A percentile compares a stretch with the other conserved stretches of the same genome.
phyloP scores from a whole-genome alignment of 2,329 filamentous ascomycete species.

The Claviceps capensis region DNA sequence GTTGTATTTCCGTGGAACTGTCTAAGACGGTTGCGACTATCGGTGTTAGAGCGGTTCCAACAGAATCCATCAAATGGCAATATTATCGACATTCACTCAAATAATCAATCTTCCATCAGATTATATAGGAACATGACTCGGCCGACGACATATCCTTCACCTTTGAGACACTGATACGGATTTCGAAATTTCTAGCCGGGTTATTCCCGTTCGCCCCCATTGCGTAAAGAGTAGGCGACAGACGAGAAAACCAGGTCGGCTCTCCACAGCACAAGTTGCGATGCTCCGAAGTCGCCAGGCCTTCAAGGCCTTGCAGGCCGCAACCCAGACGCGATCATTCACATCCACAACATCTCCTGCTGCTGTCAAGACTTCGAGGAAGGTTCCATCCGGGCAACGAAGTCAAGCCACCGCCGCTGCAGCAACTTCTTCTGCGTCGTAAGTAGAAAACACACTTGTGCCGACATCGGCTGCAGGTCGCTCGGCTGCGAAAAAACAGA shows the following conservation, averaged over 20 bases:
- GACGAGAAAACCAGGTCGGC: not conserved
- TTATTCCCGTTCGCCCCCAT: too few relatives aligned
- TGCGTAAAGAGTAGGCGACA: too few relatives aligned
- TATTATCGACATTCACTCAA: too few relatives aligned
- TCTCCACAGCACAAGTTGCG: constrained; percentile 9
- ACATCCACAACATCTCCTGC: constrained; percentile 24
- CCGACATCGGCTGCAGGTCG: constrained; percentile 6
- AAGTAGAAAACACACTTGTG: constrained; percentile 20
- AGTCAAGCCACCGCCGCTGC: constrained; percentile 35
- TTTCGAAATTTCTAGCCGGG: too few relatives aligned
- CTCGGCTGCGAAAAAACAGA: not conserved
- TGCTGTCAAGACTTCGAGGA: constrained; percentile 24
- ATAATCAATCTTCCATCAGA: too few relatives aligned
- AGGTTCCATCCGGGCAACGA: constrained; percentile 27
- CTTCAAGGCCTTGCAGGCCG: constrained; percentile 30
- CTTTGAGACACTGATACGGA: too few relatives aligned
- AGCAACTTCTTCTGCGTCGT: constrained; percentile 34
- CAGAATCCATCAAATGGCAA: too few relatives aligned
- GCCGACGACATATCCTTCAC: too few relatives aligned
- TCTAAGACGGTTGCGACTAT: too few relatives aligned
- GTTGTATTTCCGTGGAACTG: too few relatives aligned
- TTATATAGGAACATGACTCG: too few relatives aligned
- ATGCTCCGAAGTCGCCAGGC: constrained; percentile 39
- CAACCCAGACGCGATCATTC: constrained; percentile 27
- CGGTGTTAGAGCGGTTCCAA: too few relatives aligned